These are phyloP conservation scores for Aspergillus olivimuriae DNA, from an alignment of 495 filamentous ascomycete genomes.

Conservation along the genomic window DNA sequence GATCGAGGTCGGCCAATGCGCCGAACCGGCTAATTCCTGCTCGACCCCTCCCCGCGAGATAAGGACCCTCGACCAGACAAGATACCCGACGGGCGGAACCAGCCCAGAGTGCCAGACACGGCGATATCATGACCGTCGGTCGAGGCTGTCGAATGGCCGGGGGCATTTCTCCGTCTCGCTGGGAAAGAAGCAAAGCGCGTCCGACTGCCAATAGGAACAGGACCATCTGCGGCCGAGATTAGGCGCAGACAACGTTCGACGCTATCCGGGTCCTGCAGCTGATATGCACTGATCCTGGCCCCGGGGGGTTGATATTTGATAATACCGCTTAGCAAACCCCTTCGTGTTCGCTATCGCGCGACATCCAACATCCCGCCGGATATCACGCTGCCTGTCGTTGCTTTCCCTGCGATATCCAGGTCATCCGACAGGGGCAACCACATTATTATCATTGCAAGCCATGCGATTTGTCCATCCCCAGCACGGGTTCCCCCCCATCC, in stretches of 20 bases:
- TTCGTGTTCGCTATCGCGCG: conserved; percentile 14
- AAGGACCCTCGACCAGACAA: not conserved
- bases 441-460: not conserved
- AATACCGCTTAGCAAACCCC: conserved; percentile 18
- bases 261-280: conserved; percentile 17
- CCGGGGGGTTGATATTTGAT: conserved; percentile 10
- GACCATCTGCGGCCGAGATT: conserved; percentile 5
- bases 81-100: not conserved
- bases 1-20: no score
- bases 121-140: no score
- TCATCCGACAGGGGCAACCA: not conserved
- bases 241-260: conserved; percentile 10
- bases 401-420: no score
- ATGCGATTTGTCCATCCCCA: not conserved
- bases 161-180: no score
- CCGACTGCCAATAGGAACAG: conserved; percentile 9
- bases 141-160: no score
- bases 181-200: no score
- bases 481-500: no score
- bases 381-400: not conserved
- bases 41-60: not conserved
- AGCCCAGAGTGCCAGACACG: conserved; percentile 3
- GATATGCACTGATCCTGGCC: conserved; percentile 15
- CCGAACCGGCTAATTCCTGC: not conserved
- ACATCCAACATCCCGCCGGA: not conserved